Evolutionary conservation across 2,329 filamentous ascomycete species (phyloP).

Genomic region (Thermomyces lanuginosus): DNA sequence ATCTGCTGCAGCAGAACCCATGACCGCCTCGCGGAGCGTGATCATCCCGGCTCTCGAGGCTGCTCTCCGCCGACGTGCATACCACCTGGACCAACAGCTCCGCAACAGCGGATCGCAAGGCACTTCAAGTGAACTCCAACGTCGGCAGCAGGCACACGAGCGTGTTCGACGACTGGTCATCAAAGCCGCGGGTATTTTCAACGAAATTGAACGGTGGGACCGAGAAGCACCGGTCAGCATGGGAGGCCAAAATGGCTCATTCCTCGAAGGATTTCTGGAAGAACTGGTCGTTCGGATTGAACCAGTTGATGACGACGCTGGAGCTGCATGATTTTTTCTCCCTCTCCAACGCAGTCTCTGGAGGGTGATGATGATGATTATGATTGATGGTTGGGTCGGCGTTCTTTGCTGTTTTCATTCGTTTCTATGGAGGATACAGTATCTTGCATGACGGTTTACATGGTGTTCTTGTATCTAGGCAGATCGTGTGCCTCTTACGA

Average conservation of each 20-base stretch:
- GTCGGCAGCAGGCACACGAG: conserved; percentile 64
- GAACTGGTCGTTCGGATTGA: conserved; percentile 87
- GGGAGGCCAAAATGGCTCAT: conserved; percentile 76
- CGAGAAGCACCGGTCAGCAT: conserved; percentile 77
- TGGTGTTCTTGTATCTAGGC: too few relatives aligned
- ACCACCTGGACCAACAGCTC: conserved; percentile 34
- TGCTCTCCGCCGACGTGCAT: conserved; percentile 62
- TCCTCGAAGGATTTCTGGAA: conserved; percentile 81
- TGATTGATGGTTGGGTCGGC: not conserved
- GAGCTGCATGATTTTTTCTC: not conserved
- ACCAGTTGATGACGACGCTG: conserved; percentile 53
- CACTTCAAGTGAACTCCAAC: conserved; percentile 23
- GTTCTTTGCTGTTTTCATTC: conserved; percentile 1
- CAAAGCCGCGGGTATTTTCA: conserved; percentile 68
- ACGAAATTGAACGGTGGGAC: conserved; percentile 80
- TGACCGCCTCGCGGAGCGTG: conserved; percentile 31
- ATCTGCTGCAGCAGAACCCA: conserved; percentile 5
- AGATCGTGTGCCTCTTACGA: too few relatives aligned
- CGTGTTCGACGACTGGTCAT: conserved; percentile 65
- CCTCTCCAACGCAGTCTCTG: not conserved
- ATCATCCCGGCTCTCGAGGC: conserved; percentile 86
- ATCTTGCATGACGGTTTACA: too few relatives aligned
- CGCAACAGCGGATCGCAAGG: conserved; percentile 10
- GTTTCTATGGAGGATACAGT: not conserved
- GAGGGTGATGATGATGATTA: conserved; percentile 1